phyloP scores from a whole-genome alignment of 257 asterid species.

The Fraxinus pennsylvanica region DNA sequence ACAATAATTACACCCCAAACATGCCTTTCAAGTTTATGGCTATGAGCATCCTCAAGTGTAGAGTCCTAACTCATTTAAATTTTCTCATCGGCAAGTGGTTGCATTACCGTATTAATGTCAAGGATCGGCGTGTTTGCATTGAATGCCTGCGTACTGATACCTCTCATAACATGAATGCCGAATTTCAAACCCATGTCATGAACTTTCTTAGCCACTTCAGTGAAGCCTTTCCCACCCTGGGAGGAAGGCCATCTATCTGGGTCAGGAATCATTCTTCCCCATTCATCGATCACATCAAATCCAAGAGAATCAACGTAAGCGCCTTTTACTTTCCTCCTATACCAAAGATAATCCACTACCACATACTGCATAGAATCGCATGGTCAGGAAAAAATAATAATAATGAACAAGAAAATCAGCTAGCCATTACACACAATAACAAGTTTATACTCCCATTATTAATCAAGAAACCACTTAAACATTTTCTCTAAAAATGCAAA shows the following conservation, averaged over 20 bases:
- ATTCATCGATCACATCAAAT: slow-evolving; percentile 79
- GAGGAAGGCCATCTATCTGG: slow-evolving; percentile 95
- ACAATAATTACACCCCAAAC: not conserved
- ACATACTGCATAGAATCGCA: slow-evolving; percentile 56
- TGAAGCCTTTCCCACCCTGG: slow-evolving; percentile 68
- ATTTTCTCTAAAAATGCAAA: not conserved
- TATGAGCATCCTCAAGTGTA: not conserved
- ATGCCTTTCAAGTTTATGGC: not conserved
- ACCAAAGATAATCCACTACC: slow-evolving; percentile 98
- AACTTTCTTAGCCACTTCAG: slow-evolving; percentile 63
- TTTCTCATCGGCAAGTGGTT: not conserved
- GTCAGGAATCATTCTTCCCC: slow-evolving; percentile 99
- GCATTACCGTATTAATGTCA: slow-evolving; percentile 65
- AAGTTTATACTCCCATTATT: not conserved
- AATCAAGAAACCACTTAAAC: slow-evolving; percentile 1
- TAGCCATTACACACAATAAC: not conserved
- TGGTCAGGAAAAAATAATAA: slow-evolving; percentile 7
- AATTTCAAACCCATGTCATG: slow-evolving; percentile 89
- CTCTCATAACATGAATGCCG: slow-evolving; percentile 96
- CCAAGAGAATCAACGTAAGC: slow-evolving; percentile 84
- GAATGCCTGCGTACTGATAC: slow-evolving; percentile 82
- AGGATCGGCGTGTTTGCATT: slow-evolving; percentile 79
- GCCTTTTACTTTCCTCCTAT: slow-evolving; percentile 79
- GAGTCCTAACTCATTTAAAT: not conserved
- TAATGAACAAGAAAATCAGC: not conserved